phyloP scores from a whole-genome alignment of 2,329 filamentous ascomycete species.

The Talaromyces albobiverticillius region DNA sequence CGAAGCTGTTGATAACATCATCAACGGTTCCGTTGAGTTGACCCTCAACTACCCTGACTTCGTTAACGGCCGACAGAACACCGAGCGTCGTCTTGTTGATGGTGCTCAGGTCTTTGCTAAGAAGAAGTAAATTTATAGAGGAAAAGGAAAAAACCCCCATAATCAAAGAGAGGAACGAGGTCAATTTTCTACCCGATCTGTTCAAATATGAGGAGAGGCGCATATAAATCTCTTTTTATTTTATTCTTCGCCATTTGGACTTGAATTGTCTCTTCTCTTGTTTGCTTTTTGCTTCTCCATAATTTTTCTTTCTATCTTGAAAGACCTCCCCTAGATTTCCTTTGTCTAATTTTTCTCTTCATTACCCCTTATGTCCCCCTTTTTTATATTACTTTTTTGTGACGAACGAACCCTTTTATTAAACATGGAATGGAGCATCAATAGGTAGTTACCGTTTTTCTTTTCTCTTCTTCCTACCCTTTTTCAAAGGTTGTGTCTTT shows the following conservation, averaged over 20 bases:
- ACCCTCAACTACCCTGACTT: conserved; percentile 97
- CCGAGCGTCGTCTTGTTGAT: conserved; percentile 60
- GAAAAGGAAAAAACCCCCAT: background rate
- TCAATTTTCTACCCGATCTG: background rate
- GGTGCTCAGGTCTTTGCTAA: conserved; percentile 58
- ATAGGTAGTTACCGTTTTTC: background rate
- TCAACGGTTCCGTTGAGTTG: conserved; percentile 84
- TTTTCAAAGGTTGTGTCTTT: too few relatives aligned
- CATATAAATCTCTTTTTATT: conserved; percentile 2
- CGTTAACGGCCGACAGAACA: conserved; percentile 71
- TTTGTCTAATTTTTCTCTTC: background rate
- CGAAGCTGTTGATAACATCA: conserved; percentile 85
- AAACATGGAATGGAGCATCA: conserved; percentile 11
- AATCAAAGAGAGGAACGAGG: background rate
- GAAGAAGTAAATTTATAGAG: conserved; percentile 28
- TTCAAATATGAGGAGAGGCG: background rate
- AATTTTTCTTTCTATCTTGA: conserved; percentile 14
- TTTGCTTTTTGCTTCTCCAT: background rate
- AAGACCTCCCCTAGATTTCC: background rate
- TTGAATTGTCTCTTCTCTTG: conserved; percentile 10
- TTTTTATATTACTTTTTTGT: conserved; percentile 4
- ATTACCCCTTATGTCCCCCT: background rate
- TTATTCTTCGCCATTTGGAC: conserved; percentile 1
- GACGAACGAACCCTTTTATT: conserved; percentile 1
- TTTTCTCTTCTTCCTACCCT: background rate